Conservation (phyloP, 495 filamentous ascomycete species). For the Cetradonia linearis region DNA sequence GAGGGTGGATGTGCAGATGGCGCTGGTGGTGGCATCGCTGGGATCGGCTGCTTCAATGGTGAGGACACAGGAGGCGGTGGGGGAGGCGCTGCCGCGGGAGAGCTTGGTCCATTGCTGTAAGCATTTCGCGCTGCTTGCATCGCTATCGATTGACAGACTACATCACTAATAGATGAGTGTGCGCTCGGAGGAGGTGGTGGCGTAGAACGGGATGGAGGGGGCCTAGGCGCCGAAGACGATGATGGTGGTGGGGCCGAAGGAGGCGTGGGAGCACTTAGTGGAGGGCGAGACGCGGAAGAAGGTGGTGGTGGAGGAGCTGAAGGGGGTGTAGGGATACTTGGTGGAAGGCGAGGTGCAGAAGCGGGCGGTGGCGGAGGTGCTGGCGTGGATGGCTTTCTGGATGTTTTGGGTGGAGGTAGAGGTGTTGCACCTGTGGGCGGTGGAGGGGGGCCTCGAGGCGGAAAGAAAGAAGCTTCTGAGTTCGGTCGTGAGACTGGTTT, state of each 20-base stretch:
- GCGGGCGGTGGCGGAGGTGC: slow-evolving; percentile 35
- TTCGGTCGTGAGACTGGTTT: slow-evolving; percentile 44
- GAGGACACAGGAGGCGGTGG: slow-evolving; percentile 44
- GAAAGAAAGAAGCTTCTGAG: slow-evolving; percentile 39
- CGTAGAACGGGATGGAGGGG: slow-evolving; percentile 37
- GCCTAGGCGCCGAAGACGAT: slow-evolving; percentile 27
- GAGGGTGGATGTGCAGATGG: slow-evolving; percentile 32
- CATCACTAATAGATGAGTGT: slow-evolving; percentile 24
- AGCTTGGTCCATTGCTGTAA: slow-evolving; percentile 39
- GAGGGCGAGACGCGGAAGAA: slow-evolving; percentile 33
- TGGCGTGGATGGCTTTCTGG: slow-evolving; percentile 52
- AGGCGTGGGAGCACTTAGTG: slow-evolving; percentile 33
- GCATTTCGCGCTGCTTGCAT: slow-evolving; percentile 41
- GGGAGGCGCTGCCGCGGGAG: slow-evolving; percentile 43
- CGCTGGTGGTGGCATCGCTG: slow-evolving; percentile 42
- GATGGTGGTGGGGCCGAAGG: slow-evolving; percentile 35
- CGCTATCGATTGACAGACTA: slow-evolving; percentile 32
- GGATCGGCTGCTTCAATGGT: slow-evolving; percentile 40
- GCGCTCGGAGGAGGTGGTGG: slow-evolving; percentile 32
- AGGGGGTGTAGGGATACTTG: slow-evolving; percentile 24
- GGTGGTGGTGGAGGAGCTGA: slow-evolving; percentile 41
- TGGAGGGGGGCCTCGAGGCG: slow-evolving; percentile 57
- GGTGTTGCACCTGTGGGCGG: slow-evolving; percentile 45
- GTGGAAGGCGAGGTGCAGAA: slow-evolving; percentile 35
- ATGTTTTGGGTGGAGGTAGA: slow-evolving; percentile 39